Base-by-base conservation (phyloP, 108 stramenopile genomes). In the Skeletonema tropicum region DNA sequence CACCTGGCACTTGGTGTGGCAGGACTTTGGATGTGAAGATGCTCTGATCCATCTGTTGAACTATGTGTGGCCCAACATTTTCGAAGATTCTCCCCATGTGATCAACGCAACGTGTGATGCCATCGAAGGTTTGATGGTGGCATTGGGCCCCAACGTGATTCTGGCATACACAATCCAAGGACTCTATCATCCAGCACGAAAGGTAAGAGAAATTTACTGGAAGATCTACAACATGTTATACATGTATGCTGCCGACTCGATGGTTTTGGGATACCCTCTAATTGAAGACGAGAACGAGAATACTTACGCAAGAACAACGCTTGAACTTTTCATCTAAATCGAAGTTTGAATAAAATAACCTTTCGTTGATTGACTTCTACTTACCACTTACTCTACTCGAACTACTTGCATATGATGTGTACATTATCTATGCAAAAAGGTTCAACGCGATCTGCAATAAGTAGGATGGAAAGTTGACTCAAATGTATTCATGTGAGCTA, bases 61-160 rank as follows among this genome's bases (percentile, higher is more conserved):
- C 82, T 97, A 88, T 79, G 97, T 99, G 31, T 99, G 98, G 98
- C 99, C 99, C 7, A 99, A 99, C 82, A 96, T 99, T 55, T 99
- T 99, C 75, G 98, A 99, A 71, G 93, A 94, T 74, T 87, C 91
- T 69, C 97, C 98, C 5, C 99, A 99, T 83, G 96, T 99, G 12
- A 97, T 99, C 60, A 94, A 97, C 80, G 98, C 98, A 29, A 93
- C 95, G n/a, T 94, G 98, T 66, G 98, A 99, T 78, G 99, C 99
- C 9, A 88, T 99, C 49, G 98, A 97, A 80, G 99, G 97, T 41
- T 76, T 98, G 60, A 92, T 97, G 82, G 98, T 99, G 14, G 87
- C 97, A 6, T 78, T 99, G 6, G 99, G 99, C 26, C 92, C 94
- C 9, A 90, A 88, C 68, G 61, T 94, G 10, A 91, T 99, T 62